Evolutionary conservation across 1,284 basidiomycete genomes (phyloP), one percentile per base, ranked within the genome.

Genomic region (Ustilago hordei): DNA sequence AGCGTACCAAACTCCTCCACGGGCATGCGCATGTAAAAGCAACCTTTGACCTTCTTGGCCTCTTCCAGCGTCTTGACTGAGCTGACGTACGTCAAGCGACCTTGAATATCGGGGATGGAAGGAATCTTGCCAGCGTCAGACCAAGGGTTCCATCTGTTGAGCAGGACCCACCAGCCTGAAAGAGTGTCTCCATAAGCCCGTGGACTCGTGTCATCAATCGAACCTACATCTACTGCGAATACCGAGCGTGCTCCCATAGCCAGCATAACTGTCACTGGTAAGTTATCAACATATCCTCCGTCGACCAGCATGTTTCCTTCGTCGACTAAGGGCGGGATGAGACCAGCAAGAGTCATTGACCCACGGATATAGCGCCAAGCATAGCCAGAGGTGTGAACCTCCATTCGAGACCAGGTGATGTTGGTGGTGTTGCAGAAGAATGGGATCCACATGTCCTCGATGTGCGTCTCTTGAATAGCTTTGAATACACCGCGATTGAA

Each of bases 401-500:
- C 95, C 95, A 99, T 98, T 6, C 92, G 90, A 11, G 95, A 97
- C 67, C 93, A 95, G 58, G 93, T 95, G 85, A 99, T 98, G 84
- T 98, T 98, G n/a, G 97, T 98, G 8, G 95, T 95, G 84, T 98
- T 98, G 87, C 95, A 97, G 88, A 95, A 99, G 88, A 92, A 99
- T 2, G 97, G 96, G 4, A 99, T 89, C 97, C 96, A 99, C 92
- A 97, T 96, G 87, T 97, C 95, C 87, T 98, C 95, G 62, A 99
- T 98, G 86, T 83, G 78, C 60, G 58, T 64, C 54, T 72, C 80
- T 39, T 76, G 68, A 34, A 82, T 79, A 56, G 72, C 67, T 53
- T 75, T 76, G 52, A 77, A 58, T 48, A 73, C 67, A 52, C 66
- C 81, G 54, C 75, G 36, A 55, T 82, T 81, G 78, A 75, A 81